These are phyloP conservation scores for Periconia macrospinosa DNA, from an alignment of 2,329 filamentous ascomycete genomes.

Conservation along the genomic window DNA sequence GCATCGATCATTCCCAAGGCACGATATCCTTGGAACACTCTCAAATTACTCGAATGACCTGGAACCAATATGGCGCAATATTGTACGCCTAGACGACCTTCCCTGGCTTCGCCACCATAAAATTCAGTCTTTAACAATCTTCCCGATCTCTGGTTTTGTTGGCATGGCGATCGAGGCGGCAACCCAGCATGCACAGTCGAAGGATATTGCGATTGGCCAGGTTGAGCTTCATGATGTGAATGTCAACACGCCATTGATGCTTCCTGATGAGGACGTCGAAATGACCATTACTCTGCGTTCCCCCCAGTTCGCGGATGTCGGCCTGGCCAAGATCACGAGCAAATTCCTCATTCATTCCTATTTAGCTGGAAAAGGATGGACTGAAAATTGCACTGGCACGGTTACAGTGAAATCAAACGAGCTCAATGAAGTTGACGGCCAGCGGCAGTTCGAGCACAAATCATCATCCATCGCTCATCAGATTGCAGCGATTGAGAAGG, in stretches of 20 bases:
- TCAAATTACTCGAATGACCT: slow-evolving; percentile 16
- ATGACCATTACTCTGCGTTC: slow-evolving; percentile 29
- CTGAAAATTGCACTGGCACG: slow-evolving; percentile 54
- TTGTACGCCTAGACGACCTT: slow-evolving; percentile 44
- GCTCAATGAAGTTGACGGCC: slow-evolving; percentile 47
- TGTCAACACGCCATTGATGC: slow-evolving; percentile 23
- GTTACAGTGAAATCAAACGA: slow-evolving; percentile 46
- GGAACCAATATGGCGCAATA: slow-evolving; percentile 49
- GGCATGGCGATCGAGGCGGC: slow-evolving; percentile 35
- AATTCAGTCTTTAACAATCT: slow-evolving; percentile 36
- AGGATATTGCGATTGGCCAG: slow-evolving; percentile 12
- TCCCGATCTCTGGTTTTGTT: slow-evolving; percentile 34
- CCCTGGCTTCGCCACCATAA: slow-evolving; percentile 55
- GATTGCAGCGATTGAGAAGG: not conserved
- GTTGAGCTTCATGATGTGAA: slow-evolving; percentile 11
- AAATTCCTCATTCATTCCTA: slow-evolving; percentile 59
- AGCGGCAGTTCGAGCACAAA: not conserved
- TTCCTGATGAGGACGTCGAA: slow-evolving; percentile 34
- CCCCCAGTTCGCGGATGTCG: not conserved
- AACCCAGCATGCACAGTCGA: slow-evolving; percentile 7
- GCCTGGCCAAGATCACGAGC: not conserved
- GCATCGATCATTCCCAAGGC: slow-evolving; percentile 20
- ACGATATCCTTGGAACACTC: slow-evolving; percentile 20
- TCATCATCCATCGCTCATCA: not conserved
- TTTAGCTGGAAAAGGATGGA: slow-evolving; percentile 57